Evolutionary conservation across 768 basidiomycete species (phyloP).

Genomic region (Clavaria fumosa): DNA sequence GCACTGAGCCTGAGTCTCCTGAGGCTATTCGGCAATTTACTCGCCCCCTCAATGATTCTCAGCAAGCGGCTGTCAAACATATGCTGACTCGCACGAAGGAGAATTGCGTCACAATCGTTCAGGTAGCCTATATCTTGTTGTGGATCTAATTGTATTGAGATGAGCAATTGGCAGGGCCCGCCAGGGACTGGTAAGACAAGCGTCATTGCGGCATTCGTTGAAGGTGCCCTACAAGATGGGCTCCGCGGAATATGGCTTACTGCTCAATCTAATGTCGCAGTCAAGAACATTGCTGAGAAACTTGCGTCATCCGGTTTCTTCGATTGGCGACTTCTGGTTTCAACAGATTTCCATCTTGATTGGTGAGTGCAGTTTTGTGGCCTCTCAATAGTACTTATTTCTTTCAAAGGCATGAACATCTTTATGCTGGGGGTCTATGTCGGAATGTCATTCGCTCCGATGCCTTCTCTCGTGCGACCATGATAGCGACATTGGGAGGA

Average conservation of each 20-base stretch:
- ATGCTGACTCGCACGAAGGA: slow-evolving; percentile 27
- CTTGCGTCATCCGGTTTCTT: slow-evolving; percentile 36
- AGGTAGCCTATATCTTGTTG: slow-evolving; percentile 13
- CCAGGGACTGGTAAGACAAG: slow-evolving; percentile 65
- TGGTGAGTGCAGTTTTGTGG: slow-evolving; percentile 32
- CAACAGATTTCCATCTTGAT: slow-evolving; percentile 42
- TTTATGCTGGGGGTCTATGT: slow-evolving; percentile 38
- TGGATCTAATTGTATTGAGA: not conserved
- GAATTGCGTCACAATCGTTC: slow-evolving; percentile 28
- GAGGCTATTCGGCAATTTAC: slow-evolving; percentile 4
- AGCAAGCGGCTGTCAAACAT: slow-evolving; percentile 29
- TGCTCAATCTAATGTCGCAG: slow-evolving; percentile 78
- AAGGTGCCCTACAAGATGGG: slow-evolving; percentile 25
- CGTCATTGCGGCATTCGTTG: slow-evolving; percentile 51
- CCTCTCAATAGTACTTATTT: slow-evolving; percentile 8
- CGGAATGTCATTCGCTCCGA: slow-evolving; percentile 38
- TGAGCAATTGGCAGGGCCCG: slow-evolving; percentile 20
- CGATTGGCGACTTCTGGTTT: slow-evolving; percentile 57
- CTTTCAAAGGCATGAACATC: slow-evolving; percentile 61
- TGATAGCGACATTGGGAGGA: slow-evolving; percentile 17
- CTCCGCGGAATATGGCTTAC: slow-evolving; percentile 56
- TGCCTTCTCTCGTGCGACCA: slow-evolving; percentile 15
- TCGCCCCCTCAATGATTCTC: slow-evolving; percentile 28
- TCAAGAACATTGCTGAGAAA: slow-evolving; percentile 82
- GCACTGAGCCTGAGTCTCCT: not conserved